These are phyloP conservation scores for Globisporangium acanthophoron DNA, from an alignment of 352 stramenopile species.

Conservation along the genomic window DNA sequence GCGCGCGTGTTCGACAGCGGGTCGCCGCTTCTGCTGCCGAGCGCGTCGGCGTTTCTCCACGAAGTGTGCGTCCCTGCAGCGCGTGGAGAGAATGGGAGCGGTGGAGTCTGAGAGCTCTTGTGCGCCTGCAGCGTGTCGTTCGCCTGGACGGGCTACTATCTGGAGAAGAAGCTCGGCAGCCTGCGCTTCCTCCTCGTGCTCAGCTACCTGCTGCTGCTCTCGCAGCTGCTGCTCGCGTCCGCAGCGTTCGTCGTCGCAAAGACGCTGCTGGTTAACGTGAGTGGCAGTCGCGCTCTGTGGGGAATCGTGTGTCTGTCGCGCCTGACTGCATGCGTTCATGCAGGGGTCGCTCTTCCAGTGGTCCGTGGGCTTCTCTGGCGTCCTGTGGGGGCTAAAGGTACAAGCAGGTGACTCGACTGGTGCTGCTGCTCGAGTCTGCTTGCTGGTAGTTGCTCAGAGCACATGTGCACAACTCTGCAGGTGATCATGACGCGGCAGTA, in stretches of 20 bases:
- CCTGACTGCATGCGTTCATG: not conserved
- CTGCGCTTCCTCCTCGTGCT: constrained; percentile 19
- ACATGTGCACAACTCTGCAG: not conserved
- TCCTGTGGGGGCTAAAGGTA: constrained; percentile 23
- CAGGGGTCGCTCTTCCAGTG: constrained; percentile 16
- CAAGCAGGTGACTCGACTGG: not conserved
- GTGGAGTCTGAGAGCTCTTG: too few species aligned
- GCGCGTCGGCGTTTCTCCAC: constrained; percentile 10
- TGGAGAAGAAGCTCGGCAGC: constrained; percentile 21
- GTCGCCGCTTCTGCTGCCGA: constrained; percentile 2
- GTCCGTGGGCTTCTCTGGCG: constrained; percentile 17
- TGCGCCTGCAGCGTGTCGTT: constrained; percentile 16
- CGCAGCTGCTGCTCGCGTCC: constrained; percentile 15
- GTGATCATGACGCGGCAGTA: constrained; percentile 22
- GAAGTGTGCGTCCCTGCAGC: constrained; percentile 7
- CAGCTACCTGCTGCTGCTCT: constrained; percentile 13
- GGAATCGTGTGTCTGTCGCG: not conserved
- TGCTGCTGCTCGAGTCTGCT: not conserved
- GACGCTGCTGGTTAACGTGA: constrained; percentile 13
- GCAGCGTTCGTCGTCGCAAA: constrained; percentile 16
- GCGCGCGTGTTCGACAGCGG: not conserved
- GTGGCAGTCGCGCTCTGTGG: not conserved
- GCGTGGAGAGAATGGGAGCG: too few species aligned
- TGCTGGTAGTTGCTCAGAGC: too few species aligned
- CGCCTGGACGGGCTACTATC: constrained; percentile 19